Evolutionary conservation across 768 basidiomycete genomes (phyloP).

Genomic region (Pholiota microspora): DNA sequence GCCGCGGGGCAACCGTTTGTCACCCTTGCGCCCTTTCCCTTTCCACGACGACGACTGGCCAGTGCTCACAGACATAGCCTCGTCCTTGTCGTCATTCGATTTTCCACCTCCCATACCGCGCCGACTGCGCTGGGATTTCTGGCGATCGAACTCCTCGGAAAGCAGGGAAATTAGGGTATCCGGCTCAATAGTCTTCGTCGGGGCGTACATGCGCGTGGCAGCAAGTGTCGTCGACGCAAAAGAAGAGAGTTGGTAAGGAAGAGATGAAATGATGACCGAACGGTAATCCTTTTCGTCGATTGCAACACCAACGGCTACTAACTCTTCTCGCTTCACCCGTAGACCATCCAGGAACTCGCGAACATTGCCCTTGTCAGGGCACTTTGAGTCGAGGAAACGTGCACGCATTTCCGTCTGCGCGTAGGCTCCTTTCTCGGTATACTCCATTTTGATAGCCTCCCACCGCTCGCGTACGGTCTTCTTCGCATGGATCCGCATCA

Average conservation of each 20-base stretch:
- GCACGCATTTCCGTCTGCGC: too few relatives aligned
- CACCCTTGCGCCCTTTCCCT: slow-evolving; percentile 6
- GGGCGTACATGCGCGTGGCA: slow-evolving; percentile 11
- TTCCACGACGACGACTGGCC: not conserved
- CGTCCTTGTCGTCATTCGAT: slow-evolving; percentile 19
- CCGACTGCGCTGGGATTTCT: slow-evolving; percentile 6
- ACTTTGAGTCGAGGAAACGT: too few relatives aligned
- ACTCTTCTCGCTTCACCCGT: slow-evolving; percentile 20
- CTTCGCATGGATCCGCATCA: too few relatives aligned
- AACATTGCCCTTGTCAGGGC: too few relatives aligned
- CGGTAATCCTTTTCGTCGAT: slow-evolving; percentile 29
- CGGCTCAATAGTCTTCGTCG: slow-evolving; percentile 15
- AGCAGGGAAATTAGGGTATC: slow-evolving; percentile 23
- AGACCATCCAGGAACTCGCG: slow-evolving; percentile 26
- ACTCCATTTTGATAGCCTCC: too few relatives aligned
- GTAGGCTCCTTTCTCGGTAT: too few relatives aligned
- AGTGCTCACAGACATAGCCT: slow-evolving; percentile 20
- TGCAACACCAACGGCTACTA: slow-evolving; percentile 25
- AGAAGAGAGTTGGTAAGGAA: slow-evolving; percentile 24
- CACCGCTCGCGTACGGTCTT: too few relatives aligned
- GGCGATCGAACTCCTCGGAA: slow-evolving; percentile 26
- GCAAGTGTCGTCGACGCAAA: slow-evolving; percentile 26
- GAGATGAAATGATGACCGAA: slow-evolving; percentile 29
- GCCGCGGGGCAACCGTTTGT: slow-evolving; percentile 7
- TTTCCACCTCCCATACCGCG: not conserved